Percentiles rank a stretch among this genome's conserved stretches.
phyloP scores from a whole-genome alignment of 495 filamentous ascomycete genomes.

The Aspergillus funiculosus region DNA sequence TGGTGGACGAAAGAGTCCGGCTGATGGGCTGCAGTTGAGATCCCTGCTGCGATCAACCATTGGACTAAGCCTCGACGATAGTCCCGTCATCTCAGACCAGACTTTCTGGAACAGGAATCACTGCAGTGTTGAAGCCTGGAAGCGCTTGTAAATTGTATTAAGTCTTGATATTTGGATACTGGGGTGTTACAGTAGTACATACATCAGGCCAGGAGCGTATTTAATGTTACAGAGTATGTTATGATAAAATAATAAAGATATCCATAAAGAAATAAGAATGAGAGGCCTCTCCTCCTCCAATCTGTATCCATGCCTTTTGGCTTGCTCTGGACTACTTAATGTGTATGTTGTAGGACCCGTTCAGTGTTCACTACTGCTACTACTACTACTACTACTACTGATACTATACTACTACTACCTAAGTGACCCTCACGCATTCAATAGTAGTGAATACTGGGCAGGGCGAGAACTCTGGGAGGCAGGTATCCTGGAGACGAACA shows the following conservation, averaged over 20 bases:
- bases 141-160: slow-evolving; percentile 14
- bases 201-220: neutral
- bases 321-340: slow-evolving; percentile 15
- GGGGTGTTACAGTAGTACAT: slow-evolving; percentile 10
- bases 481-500: neutral
- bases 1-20: slow-evolving; percentile 23
- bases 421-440: no score
- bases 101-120: slow-evolving; percentile 24
- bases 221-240: neutral
- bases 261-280: slow-evolving; percentile 6
- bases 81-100: slow-evolving; percentile 25
- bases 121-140: slow-evolving; percentile 9
- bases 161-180: slow-evolving; percentile 13
- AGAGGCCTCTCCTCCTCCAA: slow-evolving; percentile 1
- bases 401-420: no score
- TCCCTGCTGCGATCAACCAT: slow-evolving; percentile 34
- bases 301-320: slow-evolving; percentile 16
- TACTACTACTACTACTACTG: no score
- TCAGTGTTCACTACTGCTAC: no score
- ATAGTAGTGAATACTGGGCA: no score
- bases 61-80: slow-evolving; percentile 27
- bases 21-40: slow-evolving; percentile 25
- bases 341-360: slow-evolving; percentile 9
- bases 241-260: neutral
- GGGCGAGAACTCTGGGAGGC: no score